Conservation (phyloP, 768 basidiomycete genomes). For the Rhodotorula toruloides region DNA sequence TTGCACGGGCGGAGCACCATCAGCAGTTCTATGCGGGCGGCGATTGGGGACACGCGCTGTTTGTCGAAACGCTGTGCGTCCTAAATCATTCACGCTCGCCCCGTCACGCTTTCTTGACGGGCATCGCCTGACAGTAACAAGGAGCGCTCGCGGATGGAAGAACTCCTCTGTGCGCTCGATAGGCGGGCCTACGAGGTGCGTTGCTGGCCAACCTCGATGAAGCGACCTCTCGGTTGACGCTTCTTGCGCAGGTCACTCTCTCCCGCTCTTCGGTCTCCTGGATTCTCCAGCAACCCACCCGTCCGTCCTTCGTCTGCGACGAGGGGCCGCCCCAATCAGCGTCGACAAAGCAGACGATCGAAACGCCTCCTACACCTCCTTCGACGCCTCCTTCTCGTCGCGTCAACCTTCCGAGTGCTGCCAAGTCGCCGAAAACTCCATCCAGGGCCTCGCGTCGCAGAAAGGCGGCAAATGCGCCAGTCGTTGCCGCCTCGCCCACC, state of each 20-base stretch:
- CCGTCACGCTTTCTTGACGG: background rate
- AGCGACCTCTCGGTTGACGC: no score
- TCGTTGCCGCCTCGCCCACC: background rate
- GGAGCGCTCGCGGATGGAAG: conserved; percentile 18
- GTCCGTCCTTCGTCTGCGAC: conserved; percentile 27
- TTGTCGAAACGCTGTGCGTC: conserved; percentile 24
- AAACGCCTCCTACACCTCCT: conserved; percentile 17
- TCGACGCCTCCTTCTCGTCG: conserved; percentile 15
- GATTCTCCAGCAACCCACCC: conserved; percentile 20
- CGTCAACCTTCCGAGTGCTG: background rate
- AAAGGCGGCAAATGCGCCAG: no score
- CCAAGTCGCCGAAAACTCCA: no score
- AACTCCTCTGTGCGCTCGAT: conserved; percentile 20
- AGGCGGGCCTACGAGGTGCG: conserved; percentile 24
- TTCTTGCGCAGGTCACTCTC: conserved; percentile 25
- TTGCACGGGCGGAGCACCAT: conserved; percentile 32
- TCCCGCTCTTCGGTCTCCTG: conserved; percentile 25
- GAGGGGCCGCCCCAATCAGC: background rate
- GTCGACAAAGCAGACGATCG: background rate
- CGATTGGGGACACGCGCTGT: conserved; percentile 29
- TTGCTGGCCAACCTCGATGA: no score
- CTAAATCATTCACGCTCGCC: no score
- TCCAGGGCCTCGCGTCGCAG: no score
- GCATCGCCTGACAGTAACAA: conserved; percentile 3
- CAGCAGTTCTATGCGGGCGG: conserved; percentile 35